phyloP scores from a whole-genome alignment of 768 basidiomycete species.

The Cubamyces sp. region DNA sequence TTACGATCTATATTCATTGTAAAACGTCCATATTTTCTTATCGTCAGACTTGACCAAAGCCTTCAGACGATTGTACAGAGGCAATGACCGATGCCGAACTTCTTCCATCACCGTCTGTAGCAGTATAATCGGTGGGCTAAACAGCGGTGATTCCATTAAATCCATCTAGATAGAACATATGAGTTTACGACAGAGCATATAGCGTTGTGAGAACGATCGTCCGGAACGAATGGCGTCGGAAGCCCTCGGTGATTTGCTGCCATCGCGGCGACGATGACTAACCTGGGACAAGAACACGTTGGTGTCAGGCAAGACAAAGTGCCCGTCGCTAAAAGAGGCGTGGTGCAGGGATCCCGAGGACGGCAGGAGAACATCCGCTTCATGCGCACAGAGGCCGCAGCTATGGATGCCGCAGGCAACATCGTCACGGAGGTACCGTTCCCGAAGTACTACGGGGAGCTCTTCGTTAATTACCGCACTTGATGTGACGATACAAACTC shows the following conservation, averaged over 20 bases:
- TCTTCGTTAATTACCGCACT: neutral
- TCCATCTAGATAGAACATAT: slow-evolving; percentile 72
- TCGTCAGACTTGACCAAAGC: slow-evolving; percentile 84
- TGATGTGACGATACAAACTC: slow-evolving; percentile 24
- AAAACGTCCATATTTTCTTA: slow-evolving; percentile 82
- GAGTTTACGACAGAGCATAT: neutral
- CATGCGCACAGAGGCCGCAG: slow-evolving; percentile 63
- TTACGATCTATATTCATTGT: slow-evolving; percentile 84
- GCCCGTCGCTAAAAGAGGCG: slow-evolving; percentile 60
- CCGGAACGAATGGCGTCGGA: neutral
- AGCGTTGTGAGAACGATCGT: neutral
- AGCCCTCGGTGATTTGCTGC: neutral
- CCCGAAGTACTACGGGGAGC: slow-evolving; percentile 67
- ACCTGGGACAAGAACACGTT: slow-evolving; percentile 94
- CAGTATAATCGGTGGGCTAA: slow-evolving; percentile 81
- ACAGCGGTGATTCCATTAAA: slow-evolving; percentile 77
- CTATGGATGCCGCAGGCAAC: slow-evolving; percentile 81
- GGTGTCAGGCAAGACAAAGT: slow-evolving; percentile 90
- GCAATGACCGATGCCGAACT: slow-evolving; percentile 92
- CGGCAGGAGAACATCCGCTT: slow-evolving; percentile 55
- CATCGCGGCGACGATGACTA: slow-evolving; percentile 21
- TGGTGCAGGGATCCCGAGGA: slow-evolving; percentile 60
- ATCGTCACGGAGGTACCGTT: slow-evolving; percentile 92
- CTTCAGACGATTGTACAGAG: slow-evolving; percentile 91
- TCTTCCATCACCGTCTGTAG: slow-evolving; percentile 97